Evolutionary conservation across 2,329 filamentous ascomycete species (phyloP).

Genomic region (Cladophialophora immunda): DNA sequence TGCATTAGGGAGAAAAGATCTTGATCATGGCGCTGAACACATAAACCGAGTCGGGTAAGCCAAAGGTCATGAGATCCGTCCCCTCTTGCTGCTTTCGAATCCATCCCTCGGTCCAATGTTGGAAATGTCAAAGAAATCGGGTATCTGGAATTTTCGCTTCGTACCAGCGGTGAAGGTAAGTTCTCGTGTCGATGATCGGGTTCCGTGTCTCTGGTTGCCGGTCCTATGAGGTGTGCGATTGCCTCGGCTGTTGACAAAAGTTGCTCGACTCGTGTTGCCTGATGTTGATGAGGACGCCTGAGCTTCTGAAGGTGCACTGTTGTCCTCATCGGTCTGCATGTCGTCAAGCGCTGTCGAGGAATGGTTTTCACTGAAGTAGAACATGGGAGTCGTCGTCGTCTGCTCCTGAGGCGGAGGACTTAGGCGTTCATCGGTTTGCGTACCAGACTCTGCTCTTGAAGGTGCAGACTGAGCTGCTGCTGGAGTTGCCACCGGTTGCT

Average conservation of each 20-base stretch:
- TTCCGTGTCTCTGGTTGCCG: constrained; percentile 49
- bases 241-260: constrained; percentile 54
- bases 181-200: constrained; percentile 49
- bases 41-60: constrained; percentile 2
- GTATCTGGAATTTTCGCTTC: constrained; percentile 58
- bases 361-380: constrained; percentile 33
- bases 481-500: constrained; percentile 48
- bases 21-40: constrained; percentile 15
- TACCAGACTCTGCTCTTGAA: constrained; percentile 26
- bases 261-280: constrained; percentile 48
- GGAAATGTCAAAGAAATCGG: constrained; percentile 60
- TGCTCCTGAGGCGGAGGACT: constrained; percentile 21
- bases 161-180: constrained; percentile 52
- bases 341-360: constrained; percentile 42
- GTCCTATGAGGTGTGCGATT: constrained; percentile 51
- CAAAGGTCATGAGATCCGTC: constrained; percentile 50
- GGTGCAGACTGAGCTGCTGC: constrained; percentile 21
- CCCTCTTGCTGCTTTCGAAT: constrained; percentile 52
- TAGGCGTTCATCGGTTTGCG: constrained; percentile 44
- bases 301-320: constrained; percentile 30
- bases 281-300: constrained; percentile 42
- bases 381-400: constrained; percentile 30
- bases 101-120: constrained; percentile 53
- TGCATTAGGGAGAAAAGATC: constrained; percentile 11
- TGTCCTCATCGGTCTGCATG: constrained; percentile 52